Evolutionary conservation across 495 filamentous ascomycete species (phyloP), one percentile per base, ranked within the genome.

Genomic region (Letharia lupina): DNA sequence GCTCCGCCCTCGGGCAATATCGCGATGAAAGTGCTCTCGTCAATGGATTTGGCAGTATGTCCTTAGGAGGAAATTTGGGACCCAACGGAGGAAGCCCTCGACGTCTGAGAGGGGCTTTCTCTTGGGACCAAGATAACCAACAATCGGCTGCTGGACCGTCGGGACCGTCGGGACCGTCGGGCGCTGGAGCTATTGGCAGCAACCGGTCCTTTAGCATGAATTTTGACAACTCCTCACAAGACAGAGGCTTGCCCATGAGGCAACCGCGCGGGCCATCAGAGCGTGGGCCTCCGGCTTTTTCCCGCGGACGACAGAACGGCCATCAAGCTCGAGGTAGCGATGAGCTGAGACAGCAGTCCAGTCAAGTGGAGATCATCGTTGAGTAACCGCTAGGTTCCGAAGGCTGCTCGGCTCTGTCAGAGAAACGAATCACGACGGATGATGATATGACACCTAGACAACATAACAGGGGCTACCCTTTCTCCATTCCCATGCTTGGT

Each of bases 211-310:
- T 86, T 66, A 82, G 86, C 70, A 82, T 81, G 69, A 79, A 77
- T 70, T 86, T 83, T 75, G 87, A 89, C 67, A 83, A 82, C 64
- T 82, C 81, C 67, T 82, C 82, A 62, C 84, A 86, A 67, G 87
- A 86, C 73, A 79, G 84, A 68, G 65, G 70, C 41, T 66, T 70
- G 13, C 89, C 90, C 60, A 85, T 93, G 68, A 82, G 92, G 68
- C 91, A 96, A 75, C 91, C 92, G 60, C 85, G 88, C 70, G 91
- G 90, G 47, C 91, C 92, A 41, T 78, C 83, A 58, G 92, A 96
- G 68, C 91, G 92, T 77, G 85, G 84, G 56, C 52, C 68, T 20
- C 76, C 85, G 64, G 91, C 90, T 20, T 96, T 95, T 72, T 77
- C 79, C 31, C 82, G 87, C 59, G 80, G 82, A 69, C 84, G 90